Evolutionary conservation across 106 monocot genomes (phyloP).

Genomic region (Alisma plantagoaquatica): DNA sequence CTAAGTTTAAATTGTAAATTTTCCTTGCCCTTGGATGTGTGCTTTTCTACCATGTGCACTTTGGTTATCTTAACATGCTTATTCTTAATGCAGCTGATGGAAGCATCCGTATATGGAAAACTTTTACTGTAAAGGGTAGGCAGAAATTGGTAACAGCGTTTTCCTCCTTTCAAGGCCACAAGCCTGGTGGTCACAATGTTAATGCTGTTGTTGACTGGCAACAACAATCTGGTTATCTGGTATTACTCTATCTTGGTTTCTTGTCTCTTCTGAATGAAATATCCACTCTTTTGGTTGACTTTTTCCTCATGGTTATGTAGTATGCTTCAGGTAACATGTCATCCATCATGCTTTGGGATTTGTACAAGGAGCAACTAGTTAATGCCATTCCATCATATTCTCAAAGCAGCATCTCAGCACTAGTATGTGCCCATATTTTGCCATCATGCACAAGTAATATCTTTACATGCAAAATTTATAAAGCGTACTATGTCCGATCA

Average conservation of each 20-base stretch:
- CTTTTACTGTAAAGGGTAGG: slow-evolving; percentile 48
- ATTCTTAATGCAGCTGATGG: slow-evolving; percentile 78
- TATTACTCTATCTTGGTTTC: slow-evolving; percentile 15
- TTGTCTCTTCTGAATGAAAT: not conserved
- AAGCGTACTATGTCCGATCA: no score
- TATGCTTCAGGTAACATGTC: slow-evolving; percentile 73
- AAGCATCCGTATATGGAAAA: slow-evolving; percentile 84
- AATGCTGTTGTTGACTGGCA: slow-evolving; percentile 87
- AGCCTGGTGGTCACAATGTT: slow-evolving; percentile 28
- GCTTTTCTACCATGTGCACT: no score
- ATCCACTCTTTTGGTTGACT: no score
- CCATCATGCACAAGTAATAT: no score
- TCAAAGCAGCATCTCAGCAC: slow-evolving; percentile 55
- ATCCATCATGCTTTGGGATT: slow-evolving; percentile 77
- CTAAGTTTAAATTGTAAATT: no score
- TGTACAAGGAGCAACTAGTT: slow-evolving; percentile 78
- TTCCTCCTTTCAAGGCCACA: slow-evolving; percentile 60
- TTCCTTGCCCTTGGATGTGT: no score
- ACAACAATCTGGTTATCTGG: slow-evolving; percentile 87
- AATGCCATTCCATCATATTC: slow-evolving; percentile 47
- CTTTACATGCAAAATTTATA: no score
- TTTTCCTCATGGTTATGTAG: slow-evolving; percentile 17
- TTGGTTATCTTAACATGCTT: no score
- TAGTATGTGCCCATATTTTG: slow-evolving; percentile 35
- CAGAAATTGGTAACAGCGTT: slow-evolving; percentile 94